Evolutionary conservation across 805 yeast genomes (phyloP), one percentile per base, ranked within the genome.

Genomic region (Wickerhamomyces xylosicus): DNA sequence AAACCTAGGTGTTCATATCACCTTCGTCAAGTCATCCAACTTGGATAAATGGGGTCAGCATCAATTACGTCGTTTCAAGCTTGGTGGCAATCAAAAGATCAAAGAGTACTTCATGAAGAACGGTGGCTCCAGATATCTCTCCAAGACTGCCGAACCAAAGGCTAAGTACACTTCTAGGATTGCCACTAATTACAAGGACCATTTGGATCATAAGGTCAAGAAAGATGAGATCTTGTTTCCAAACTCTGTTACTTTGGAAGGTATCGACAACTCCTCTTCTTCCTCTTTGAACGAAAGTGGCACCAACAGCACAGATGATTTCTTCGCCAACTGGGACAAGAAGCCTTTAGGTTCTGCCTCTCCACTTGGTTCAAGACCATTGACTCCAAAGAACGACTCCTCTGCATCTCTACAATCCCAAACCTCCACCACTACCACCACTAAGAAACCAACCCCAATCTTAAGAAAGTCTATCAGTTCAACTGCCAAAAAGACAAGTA

Each of bases 11-110:
- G 97, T 89, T 31, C 98, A 92, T 59, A 80, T 92, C 53, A 77
- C 97, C 31, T 92, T 92, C 66, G 97, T 92, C 42, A 85, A 87
- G 58, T 85, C 96, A 21, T 76, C 92, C 21, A 84, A 80, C 48
- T 70, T 92, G 66, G 98, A 92, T 62, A 84, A 86, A 59, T 92
- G 98, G 98, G 79, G 89, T 33, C 73, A 87, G 52, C 78, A 75
- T 53, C 95, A 92, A 61, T 69, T 92, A 56, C 77, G 98, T 53
- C 76, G 85, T 58, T 86, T 92, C 75, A 86, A 89, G 58, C 77
- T 84, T 44, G 97, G 97, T 47, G 98, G 97, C 20, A 92, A 92
- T 60, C 79, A 80, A 52, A 72, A 70, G 37, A 95, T 95, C 35
- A 79, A 79, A 46, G 95, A 85, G 41, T 92, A 73, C 54, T 84